Conservation (phyloP, 2,329 filamentous ascomycete species). For the Hypoxylon sp. region DNA sequence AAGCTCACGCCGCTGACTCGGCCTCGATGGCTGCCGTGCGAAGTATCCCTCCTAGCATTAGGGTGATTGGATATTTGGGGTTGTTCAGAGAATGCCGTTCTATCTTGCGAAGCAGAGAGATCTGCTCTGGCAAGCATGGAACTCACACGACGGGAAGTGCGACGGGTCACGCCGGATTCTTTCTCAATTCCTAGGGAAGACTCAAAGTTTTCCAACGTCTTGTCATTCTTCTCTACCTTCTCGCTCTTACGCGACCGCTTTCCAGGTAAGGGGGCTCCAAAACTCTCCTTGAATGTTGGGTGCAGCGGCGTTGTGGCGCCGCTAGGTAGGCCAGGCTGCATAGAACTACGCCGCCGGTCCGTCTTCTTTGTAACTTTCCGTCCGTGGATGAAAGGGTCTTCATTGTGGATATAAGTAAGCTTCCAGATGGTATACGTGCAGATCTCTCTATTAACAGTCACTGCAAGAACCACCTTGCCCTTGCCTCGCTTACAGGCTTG, state of each 20-base stretch:
- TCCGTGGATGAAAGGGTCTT: conserved; percentile 68
- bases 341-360: conserved; percentile 71
- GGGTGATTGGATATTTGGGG: conserved; percentile 59
- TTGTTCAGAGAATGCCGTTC: conserved; percentile 82
- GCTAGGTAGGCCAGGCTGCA: conserved; percentile 78
- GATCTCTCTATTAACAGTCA: conserved; percentile 84
- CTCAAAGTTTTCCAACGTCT: conserved; percentile 73
- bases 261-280: conserved; percentile 71
- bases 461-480: conserved; percentile 76
- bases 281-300: conserved; percentile 81
- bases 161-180: conserved; percentile 66
- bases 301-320: conserved; percentile 84
- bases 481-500: conserved; percentile 56
- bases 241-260: conserved; percentile 70
- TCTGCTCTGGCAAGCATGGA: conserved; percentile 91
- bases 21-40: conserved; percentile 77
- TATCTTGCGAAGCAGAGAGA: conserved; percentile 86
- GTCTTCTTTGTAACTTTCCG: conserved; percentile 63
- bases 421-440: conserved; percentile 89
- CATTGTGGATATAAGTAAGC: conserved; percentile 80
- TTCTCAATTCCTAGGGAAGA: conserved; percentile 80
- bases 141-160: conserved; percentile 84
- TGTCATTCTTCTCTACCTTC: conserved; percentile 61
- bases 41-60: conserved; percentile 76
- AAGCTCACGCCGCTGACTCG: conserved; percentile 70